Percentiles rank a stretch among this genome's conserved stretches.
Conservation (phyloP, 2,329 filamentous ascomycete genomes). For the Phialophora macrospora region DNA sequence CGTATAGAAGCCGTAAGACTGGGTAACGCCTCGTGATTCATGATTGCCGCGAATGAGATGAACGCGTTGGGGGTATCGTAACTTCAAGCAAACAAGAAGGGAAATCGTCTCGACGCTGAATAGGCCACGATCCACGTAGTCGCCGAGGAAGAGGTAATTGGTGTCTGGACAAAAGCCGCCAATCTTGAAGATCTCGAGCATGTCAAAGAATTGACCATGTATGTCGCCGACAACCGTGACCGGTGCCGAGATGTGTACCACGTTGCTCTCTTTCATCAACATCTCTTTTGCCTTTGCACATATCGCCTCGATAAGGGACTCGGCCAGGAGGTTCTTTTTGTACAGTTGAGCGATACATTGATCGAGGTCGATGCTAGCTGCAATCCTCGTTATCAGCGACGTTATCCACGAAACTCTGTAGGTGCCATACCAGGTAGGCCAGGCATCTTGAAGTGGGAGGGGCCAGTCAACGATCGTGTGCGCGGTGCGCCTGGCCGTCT, state of each 20-base stretch:
- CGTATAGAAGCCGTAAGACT: slow-evolving; percentile 99
- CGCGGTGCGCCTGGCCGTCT: background rate
- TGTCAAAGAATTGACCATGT: slow-evolving; percentile 97
- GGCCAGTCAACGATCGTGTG: background rate
- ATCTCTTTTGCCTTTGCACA: slow-evolving; percentile 99
- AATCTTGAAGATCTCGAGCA: slow-evolving; percentile 99
- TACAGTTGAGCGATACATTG: slow-evolving; percentile 97
- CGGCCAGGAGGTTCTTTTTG: slow-evolving; percentile 93
- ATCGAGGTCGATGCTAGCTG: slow-evolving; percentile 95
- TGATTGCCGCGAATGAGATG: slow-evolving; percentile 97
- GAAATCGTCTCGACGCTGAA: slow-evolving; percentile 99
- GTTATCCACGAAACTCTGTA: no score
- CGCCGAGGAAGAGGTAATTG: slow-evolving; percentile 95
- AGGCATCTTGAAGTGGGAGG: slow-evolving; percentile 30
- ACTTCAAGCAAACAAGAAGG: slow-evolving; percentile 92
- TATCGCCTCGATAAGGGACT: slow-evolving; percentile 98
- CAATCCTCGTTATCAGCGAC: slow-evolving; percentile 1
- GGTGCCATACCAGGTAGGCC: slow-evolving; percentile 35
- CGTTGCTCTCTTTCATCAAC: slow-evolving; percentile 99
- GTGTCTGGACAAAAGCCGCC: slow-evolving; percentile 97
- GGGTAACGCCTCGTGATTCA: slow-evolving; percentile 94
- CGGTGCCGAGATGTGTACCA: slow-evolving; percentile 92
- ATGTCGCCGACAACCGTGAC: slow-evolving; percentile 98
- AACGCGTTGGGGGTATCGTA: slow-evolving; percentile 93
- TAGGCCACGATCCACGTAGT: slow-evolving; percentile 97